Base-by-base conservation (phyloP, 2,329 filamentous ascomycete species). In the Aciculosporium take region DNA sequence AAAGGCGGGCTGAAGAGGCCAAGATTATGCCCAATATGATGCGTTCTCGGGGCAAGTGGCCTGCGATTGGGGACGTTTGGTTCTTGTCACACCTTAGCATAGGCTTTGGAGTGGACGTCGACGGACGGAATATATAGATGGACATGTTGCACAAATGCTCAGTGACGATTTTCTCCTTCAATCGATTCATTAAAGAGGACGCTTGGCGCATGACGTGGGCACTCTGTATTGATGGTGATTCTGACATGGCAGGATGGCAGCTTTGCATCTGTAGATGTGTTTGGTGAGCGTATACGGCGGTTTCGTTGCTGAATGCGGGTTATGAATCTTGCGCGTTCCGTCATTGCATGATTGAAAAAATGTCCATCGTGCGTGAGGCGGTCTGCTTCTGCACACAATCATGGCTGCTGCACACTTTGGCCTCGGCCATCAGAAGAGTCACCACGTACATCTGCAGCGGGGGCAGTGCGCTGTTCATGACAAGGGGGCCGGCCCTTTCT, bases 81-180 rank as follows among this genome's bases (percentile, higher is more conserved):
- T 25, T 25, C n/a, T n/a, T 35, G 39, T 41, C 32, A 41, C 27
- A 37, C 39, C 27, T 10, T 21, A 31, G 39, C 27, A 23, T 30
- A 30, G 9, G 4, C 25, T 28, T 34, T 31, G 31, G 31, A 40
- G 31, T 28, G 39, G 39, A 23, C 18, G 39, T 40, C 31, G 20
- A 9, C 12, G 13, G 18, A 25, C 25, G 27, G 21, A 36, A 30
- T 25, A 24, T 31, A 37, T 27, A n/a, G n/a, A 18, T 25, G 27
- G 18, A 29, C 21, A 18, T 31, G 39, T 41, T 25, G 39, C 33
- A 41, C 33, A 36, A 20, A 30, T 8, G 30, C 15, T 37, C 33
- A 37, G 20, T 20, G 17, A 40, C 30, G 39, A 25, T 24, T 30
- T 8, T 23, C n/a, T 25, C 21, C 13, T 27, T 53, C 50, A 57